Base-by-base conservation (phyloP, 2,329 filamentous ascomycete species). In the Erysiphe pulchra region DNA sequence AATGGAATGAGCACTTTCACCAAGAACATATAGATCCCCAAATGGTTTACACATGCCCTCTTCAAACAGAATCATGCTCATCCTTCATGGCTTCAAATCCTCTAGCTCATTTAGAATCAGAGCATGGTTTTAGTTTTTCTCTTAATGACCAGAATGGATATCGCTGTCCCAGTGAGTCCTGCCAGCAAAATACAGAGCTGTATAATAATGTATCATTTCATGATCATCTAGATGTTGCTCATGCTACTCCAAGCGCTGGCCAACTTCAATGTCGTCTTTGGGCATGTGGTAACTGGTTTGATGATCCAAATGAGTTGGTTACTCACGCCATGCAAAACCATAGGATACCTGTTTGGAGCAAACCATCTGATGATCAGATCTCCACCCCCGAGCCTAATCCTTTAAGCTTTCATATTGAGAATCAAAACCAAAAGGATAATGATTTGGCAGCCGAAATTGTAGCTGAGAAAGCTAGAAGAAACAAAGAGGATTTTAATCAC, bases 21-120 rank as follows among this genome's bases (percentile, higher is more conserved):
- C 43, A 48, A 13, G 45, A 50, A 28, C 56, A 58, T 48, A 46
- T 58, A 31, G 54, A 56, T 46, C 53, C 56, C 14, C 54, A 56
- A 44, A 50, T 57, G 49, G 47, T 44, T 9, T 56, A 54, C 42
- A 45, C 43, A 17, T 58, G 56, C 45, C 55, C 56, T 17, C 49
- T 57, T 17, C 50, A 50, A 44, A 49, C 45, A 28, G 50, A 52
- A 11, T 47, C 47, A 33, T 57, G 55, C 40, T 49, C 52, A 12
- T 18, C 32, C 18, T 49, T 47, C 16, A 50, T 56, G 30, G 46
- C 43, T 6, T 44, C 51, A 18, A 52, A 57, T 46, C 53, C 54
- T 34, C 18, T 58, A 12, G 50, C 53, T 45, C 56, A 58, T 47
- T 36, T 58, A 8, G 49, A 53, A 32, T 46, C 42, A 40, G 47